phyloP scores from a whole-genome alignment of 371 early-diverging fungal species.

The Blastocladiella emersonii region DNA sequence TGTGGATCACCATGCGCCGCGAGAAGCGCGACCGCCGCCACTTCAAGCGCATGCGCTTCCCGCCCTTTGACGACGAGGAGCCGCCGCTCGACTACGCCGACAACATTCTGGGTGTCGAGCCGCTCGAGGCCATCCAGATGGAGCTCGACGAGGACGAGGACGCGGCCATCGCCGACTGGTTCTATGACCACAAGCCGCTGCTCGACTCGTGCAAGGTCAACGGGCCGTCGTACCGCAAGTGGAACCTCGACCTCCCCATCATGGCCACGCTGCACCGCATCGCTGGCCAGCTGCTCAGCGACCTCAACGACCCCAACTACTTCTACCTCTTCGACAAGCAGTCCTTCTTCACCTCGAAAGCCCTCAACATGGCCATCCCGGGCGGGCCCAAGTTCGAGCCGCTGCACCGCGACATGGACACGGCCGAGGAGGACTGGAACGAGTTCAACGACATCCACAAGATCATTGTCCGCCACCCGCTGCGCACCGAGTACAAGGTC shows the following conservation, averaged over 20 bases:
- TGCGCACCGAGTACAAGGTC: constrained; percentile 95
- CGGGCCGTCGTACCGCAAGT: constrained; percentile 78
- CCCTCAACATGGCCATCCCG: constrained; percentile 96
- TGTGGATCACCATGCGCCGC: constrained; percentile 99
- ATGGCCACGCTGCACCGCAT: constrained; percentile 91
- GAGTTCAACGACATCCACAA: constrained; percentile 99
- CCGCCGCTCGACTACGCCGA: constrained; percentile 95
- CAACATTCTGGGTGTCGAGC: constrained; percentile 93
- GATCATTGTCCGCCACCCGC: constrained; percentile 93
- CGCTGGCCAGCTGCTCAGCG: constrained; percentile 83
- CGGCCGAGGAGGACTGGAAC: constrained; percentile 98
- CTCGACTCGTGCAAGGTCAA: constrained; percentile 62
- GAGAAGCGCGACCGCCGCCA: constrained; percentile 95
- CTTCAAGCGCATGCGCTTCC: constrained; percentile 97
- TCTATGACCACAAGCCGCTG: constrained; percentile 92
- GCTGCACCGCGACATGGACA: constrained; percentile 82
- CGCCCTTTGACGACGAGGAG: constrained; percentile 97
- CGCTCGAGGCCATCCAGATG: constrained; percentile 95
- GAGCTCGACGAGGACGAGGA: constrained; percentile 95
- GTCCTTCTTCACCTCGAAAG: constrained; percentile 92
- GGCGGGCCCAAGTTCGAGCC: constrained; percentile 98
- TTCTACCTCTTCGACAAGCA: constrained; percentile 90
- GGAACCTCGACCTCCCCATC: constrained; percentile 81
- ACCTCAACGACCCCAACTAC: constrained; percentile 87
- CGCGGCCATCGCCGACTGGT: constrained; percentile 82